A percentile compares a stretch with the other conserved stretches of the same genome.
These are phyloP conservation scores for Rhizopogon vinicolor DNA, from an alignment of 768 basidiomycete species.

Conservation along the genomic window DNA sequence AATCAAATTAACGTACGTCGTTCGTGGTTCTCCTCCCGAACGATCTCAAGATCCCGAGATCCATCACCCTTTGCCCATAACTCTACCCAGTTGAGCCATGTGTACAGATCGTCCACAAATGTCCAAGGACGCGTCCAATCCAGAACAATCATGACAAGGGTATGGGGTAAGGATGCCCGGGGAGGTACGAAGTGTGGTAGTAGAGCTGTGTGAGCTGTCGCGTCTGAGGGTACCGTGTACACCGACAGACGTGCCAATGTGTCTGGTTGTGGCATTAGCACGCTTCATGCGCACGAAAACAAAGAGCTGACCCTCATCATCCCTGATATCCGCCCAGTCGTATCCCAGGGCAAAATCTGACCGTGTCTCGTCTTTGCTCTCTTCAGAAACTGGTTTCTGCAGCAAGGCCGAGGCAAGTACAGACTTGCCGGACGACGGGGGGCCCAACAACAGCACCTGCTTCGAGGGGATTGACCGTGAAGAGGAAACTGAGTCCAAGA, in stretches of 20 bases:
- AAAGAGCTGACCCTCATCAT: constrained; percentile 78
- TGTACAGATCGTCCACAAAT: constrained; percentile 79
- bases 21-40: constrained; percentile 78
- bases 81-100: constrained; percentile 87
- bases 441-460: constrained; percentile 81
- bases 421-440: constrained; percentile 76
- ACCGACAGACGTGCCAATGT: constrained; percentile 85
- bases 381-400: constrained; percentile 57
- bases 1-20: constrained; percentile 50
- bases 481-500: constrained; percentile 82
- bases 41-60: constrained; percentile 68
- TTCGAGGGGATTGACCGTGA: constrained; percentile 81
- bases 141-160: constrained; percentile 77
- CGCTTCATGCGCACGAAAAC: not conserved
- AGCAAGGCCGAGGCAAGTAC: constrained; percentile 67
- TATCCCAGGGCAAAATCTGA: constrained; percentile 87
- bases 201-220: constrained; percentile 64
- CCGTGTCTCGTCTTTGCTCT: constrained; percentile 52
- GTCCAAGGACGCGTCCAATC: constrained; percentile 97
- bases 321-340: constrained; percentile 85
- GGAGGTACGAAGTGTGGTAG: constrained; percentile 80
- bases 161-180: constrained; percentile 58
- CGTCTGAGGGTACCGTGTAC: constrained; percentile 83
- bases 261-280: constrained; percentile 42
- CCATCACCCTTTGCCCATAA: constrained; percentile 67